Evolutionary conservation across 2,329 filamentous ascomycete species (phyloP), one percentile per base, ranked within the genome.

Genomic region (Microdochium trichocladiopsis): DNA sequence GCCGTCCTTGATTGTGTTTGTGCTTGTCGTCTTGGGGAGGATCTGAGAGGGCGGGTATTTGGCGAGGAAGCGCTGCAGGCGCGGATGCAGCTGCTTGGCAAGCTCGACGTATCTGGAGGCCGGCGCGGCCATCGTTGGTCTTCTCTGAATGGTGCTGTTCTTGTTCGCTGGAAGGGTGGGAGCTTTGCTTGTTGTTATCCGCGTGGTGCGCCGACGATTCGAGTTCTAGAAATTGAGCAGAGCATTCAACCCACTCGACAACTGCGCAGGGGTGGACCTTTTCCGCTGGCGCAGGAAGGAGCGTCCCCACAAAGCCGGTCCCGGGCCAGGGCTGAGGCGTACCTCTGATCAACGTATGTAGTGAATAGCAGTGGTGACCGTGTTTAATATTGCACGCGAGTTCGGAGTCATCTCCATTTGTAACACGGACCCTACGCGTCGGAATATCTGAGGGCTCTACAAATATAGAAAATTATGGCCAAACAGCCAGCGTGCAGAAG

Each of bases 21-120:
- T 62, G 41, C 60, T 57, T 49, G 64, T 66, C 53, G 60, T 59
- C 25, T 68, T 65, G 54, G 78, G 69, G 55, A 82, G 72, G 64
- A 86, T 78, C 60, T 79, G 69, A 50, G 74, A 79, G 48, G 93
- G 91, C 43, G 94, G 94, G 69, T 93, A 96, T 58, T 88, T 87
- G 53, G 87, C 87, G 71, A 99, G 88, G 80, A 99, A 96, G 63
- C 84, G 84, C 65, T 87, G 82, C 47, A 99, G 82, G 41, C 86
- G 86, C 51, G 82, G 76, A 9, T 91, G 94, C 41, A 97, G 83
- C 58, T 80, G 76, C 70, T 85, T 82, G 55, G 88, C 88, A 53
- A 90, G 77, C 62, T 76, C 72, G 58, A 83, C 67, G 58, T 75
- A 72, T 51, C 59, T 52, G 56, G 57, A 56, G 55, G 55, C 56